Percentiles rank a stretch among this genome's conserved stretches.
These are phyloP conservation scores for Notholithocarpus densiflorus DNA, from an alignment of 306 rosid genomes.

Conservation along the genomic window DNA sequence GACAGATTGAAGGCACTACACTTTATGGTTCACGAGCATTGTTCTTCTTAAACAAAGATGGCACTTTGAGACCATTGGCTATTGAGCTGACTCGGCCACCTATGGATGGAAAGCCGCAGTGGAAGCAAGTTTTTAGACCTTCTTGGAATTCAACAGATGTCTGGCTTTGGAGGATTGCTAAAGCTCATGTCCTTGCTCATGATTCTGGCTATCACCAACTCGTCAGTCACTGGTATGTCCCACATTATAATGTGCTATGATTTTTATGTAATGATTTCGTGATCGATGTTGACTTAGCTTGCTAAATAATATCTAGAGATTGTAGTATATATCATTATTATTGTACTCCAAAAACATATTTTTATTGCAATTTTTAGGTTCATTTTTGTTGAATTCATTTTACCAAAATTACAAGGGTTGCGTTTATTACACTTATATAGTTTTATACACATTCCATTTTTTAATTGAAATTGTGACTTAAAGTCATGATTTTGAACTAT, in stretches of 20 bases:
- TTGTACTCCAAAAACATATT: too few species aligned
- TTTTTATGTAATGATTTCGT: neutral
- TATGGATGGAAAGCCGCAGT: slow-evolving; percentile 41
- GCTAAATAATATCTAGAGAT: too few species aligned
- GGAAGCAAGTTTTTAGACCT: slow-evolving; percentile 44
- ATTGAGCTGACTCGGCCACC: slow-evolving; percentile 55
- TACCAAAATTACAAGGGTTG: too few species aligned
- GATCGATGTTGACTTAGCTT: too few species aligned
- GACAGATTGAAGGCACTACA: slow-evolving; percentile 40
- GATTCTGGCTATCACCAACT: slow-evolving; percentile 55
- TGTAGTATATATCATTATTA: too few species aligned
- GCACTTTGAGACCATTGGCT: slow-evolving; percentile 43
- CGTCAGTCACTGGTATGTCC: slow-evolving; percentile 44
- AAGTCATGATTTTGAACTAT: too few species aligned
- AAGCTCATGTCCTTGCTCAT: slow-evolving; percentile 53
- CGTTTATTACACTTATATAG: too few species aligned
- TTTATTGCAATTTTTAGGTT: too few species aligned
- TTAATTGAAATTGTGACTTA: too few species aligned
- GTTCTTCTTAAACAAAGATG: slow-evolving; percentile 35
- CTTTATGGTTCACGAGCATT: slow-evolving; percentile 50
- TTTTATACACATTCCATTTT: too few species aligned
- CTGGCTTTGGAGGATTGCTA: slow-evolving; percentile 62
- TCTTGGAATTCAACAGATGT: slow-evolving; percentile 32
- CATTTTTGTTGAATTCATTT: too few species aligned
- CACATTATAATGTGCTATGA: neutral